A percentile compares a stretch with the other conserved stretches of the same genome.
Conservation (phyloP, 306 rosid genomes). For the Citrullus colocynthis region DNA sequence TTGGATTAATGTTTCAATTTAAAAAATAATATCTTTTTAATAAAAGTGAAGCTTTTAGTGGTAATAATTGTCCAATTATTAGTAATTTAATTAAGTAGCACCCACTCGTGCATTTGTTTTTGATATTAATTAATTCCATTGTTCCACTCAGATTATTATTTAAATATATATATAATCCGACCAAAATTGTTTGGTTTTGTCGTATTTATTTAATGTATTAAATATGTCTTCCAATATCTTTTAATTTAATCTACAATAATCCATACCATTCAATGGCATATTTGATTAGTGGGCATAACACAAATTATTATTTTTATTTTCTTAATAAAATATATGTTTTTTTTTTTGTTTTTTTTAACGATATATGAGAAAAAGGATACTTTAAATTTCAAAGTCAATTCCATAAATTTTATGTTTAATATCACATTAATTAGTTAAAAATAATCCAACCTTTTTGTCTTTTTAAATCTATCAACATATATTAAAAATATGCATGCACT, state of each 20-base stretch:
- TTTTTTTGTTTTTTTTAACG: too few relatives aligned
- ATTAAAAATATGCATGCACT: not conserved
- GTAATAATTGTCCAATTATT: not conserved
- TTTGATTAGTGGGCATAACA: not conserved
- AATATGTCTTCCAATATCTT: not conserved
- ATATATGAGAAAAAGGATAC: too few relatives aligned
- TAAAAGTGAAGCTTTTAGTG: not conserved
- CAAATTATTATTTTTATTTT: not conserved
- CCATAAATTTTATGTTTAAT: not conserved
- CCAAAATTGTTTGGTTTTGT: slow-evolving; percentile 7
- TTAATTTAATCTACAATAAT: not conserved
- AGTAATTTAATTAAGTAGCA: not conserved
- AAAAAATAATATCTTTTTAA: too few relatives aligned
- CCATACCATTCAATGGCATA: not conserved
- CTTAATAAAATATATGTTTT: not conserved
- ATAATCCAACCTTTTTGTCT: not conserved
- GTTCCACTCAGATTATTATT: not conserved
- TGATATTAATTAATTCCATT: not conserved
- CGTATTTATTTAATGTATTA: not conserved
- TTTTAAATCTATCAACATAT: not conserved
- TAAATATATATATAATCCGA: not conserved
- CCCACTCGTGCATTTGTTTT: slow-evolving; percentile 1
- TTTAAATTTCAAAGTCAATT: too few relatives aligned
- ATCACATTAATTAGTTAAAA: not conserved
- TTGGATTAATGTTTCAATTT: too few relatives aligned